phyloP scores from a whole-genome alignment of 208 protist genomes.

The Plasmodiophora brassicae region DNA sequence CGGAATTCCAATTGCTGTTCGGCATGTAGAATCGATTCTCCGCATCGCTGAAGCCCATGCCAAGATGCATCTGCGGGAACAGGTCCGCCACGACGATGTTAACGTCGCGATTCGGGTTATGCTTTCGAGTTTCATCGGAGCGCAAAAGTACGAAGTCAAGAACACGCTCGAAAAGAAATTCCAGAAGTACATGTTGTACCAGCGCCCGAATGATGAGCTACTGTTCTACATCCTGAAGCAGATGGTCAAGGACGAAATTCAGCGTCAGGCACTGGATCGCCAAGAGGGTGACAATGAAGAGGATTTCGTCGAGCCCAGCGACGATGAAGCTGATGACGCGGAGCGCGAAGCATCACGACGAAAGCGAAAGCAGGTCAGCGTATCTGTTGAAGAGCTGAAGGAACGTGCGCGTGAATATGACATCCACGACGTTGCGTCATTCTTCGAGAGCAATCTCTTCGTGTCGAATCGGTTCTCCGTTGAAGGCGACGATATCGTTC shows the following conservation, averaged over 20 bases:
- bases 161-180: conserved; percentile 47
- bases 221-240: conserved; percentile 37
- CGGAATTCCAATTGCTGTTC: conserved; percentile 91
- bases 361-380: background rate
- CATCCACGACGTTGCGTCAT: background rate
- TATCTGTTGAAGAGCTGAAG: conserved; percentile 13
- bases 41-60: conserved; percentile 91
- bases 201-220: conserved; percentile 21
- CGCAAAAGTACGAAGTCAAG: conserved; percentile 74
- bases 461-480: background rate
- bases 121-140: conserved; percentile 93
- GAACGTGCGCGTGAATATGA: background rate
- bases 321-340: background rate
- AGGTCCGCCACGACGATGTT: conserved; percentile 90
- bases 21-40: conserved; percentile 97
- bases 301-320: background rate
- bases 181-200: conserved; percentile 40
- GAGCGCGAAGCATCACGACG: background rate
- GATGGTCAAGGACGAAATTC: conserved; percentile 16
- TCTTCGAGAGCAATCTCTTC: conserved; percentile 20
- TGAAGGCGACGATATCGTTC: background rate
- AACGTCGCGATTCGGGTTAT: conserved; percentile 93
- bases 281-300: background rate
- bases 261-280: background rate
- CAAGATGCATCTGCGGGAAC: conserved; percentile 87